Evolutionary conservation across 805 yeast genomes (phyloP).

Genomic region (Teunomyces pallodes): DNA sequence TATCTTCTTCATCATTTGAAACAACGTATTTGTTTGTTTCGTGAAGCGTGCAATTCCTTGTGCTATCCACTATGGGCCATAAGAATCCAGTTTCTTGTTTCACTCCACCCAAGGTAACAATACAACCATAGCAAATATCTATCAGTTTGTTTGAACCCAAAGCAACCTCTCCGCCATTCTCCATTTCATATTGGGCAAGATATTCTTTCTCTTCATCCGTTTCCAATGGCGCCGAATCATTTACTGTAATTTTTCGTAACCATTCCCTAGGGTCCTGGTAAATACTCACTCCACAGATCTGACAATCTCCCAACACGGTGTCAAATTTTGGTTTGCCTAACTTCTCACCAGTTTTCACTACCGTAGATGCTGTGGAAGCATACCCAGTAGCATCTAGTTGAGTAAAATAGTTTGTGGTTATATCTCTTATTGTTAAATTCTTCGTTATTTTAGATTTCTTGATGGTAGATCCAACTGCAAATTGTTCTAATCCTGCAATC

Average conservation of each 20-base stretch:
- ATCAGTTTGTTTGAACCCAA: slow-evolving; percentile 12
- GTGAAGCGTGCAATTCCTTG: background rate
- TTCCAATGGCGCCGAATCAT: slow-evolving; percentile 48
- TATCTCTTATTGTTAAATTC: slow-evolving; percentile 78
- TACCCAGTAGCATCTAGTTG: slow-evolving; percentile 69
- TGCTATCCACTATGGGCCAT: slow-evolving; percentile 33
- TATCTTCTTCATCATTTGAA: slow-evolving; percentile 16
- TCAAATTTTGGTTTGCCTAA: slow-evolving; percentile 47
- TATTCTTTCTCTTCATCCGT: slow-evolving; percentile 38
- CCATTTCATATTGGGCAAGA: slow-evolving; percentile 14
- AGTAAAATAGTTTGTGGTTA: slow-evolving; percentile 69
- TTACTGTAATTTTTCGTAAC: slow-evolving; percentile 68
- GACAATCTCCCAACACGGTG: slow-evolving; percentile 37
- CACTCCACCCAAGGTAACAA: slow-evolving; percentile 53
- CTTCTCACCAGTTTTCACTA: slow-evolving; percentile 84
- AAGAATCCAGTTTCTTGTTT: slow-evolving; percentile 21
- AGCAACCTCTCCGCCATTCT: slow-evolving; percentile 12
- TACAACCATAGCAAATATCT: slow-evolving; percentile 77
- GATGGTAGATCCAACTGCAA: slow-evolving; percentile 18
- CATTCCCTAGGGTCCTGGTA: slow-evolving; percentile 61
- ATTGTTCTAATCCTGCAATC: slow-evolving; percentile 38
- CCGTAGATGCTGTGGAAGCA: slow-evolving; percentile 89
- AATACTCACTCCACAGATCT: slow-evolving; percentile 54
- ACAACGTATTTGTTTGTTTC: slow-evolving; percentile 6
- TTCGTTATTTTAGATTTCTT: slow-evolving; percentile 47